These are phyloP conservation scores for Neofusicoccum laricinum DNA, from an alignment of 2,329 filamentous ascomycete species.

Conservation along the genomic window DNA sequence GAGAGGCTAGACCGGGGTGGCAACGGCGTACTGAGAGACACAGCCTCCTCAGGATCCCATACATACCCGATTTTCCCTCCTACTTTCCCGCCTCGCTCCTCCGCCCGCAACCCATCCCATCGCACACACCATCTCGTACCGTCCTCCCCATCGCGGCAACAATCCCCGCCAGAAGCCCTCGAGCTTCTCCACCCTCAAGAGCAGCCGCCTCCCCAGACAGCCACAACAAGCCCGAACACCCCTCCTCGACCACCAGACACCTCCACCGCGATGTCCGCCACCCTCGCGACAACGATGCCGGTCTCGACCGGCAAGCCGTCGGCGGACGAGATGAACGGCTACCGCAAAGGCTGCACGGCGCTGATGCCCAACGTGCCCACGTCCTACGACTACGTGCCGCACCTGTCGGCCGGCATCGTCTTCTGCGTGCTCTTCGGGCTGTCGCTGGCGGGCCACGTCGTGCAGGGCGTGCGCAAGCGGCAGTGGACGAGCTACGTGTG, in stretches of 20 bases:
- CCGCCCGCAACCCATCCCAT: no score
- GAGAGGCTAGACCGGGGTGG: background rate
- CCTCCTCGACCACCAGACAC: no score
- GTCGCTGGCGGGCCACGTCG: background rate
- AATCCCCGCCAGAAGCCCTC: no score
- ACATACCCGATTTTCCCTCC: no score
- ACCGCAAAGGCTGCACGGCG: background rate
- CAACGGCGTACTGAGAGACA: background rate
- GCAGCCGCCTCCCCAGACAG: no score
- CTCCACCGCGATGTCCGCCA: no score
- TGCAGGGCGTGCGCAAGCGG: background rate
- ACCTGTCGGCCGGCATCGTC: background rate
- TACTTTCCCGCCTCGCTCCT: no score
- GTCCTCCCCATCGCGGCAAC: no score
- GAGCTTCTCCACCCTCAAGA: no score
- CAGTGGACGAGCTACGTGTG: background rate
- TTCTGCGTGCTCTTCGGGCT: background rate
- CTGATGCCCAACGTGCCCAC: background rate
- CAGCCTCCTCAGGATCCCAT: background rate
- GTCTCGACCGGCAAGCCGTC: background rate
- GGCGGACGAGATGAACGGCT: background rate
- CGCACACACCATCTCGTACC: no score
- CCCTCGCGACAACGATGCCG: background rate
- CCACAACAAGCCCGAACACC: no score
- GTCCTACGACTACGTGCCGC: slow-evolving; percentile 8